A percentile compares a stretch with the other conserved stretches of the same genome.
Evolutionary conservation across 1,139 yeast species (phyloP).

Genomic region (Pichia sp.): DNA sequence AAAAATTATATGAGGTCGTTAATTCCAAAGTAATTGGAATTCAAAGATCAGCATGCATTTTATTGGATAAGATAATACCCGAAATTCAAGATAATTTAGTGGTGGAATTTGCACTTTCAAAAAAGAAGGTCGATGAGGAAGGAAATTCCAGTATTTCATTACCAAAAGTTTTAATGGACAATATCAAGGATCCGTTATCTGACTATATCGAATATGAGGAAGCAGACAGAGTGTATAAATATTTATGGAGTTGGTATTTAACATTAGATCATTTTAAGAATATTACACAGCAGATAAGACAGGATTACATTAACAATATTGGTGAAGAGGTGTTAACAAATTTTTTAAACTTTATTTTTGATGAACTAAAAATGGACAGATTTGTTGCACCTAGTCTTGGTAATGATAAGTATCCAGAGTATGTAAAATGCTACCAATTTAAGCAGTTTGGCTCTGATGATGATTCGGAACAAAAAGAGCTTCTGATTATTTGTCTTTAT

Average conservation of each 20-base stretch:
- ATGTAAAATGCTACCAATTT: conserved; percentile 13
- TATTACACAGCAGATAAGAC: conserved; percentile 57
- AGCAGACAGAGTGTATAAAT: conserved; percentile 31
- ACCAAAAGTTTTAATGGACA: conserved; percentile 30
- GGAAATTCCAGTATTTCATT: conserved; percentile 27
- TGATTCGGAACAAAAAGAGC: conserved; percentile 28
- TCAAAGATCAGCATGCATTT: conserved; percentile 34
- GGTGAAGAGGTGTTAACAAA: conserved; percentile 37
- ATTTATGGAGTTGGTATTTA: conserved; percentile 66
- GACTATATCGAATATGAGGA: conserved; percentile 35
- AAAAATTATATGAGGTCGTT: conserved; percentile 16
- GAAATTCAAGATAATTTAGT: conserved; percentile 48
- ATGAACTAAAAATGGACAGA: conserved; percentile 37
- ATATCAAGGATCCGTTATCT: conserved; percentile 19
- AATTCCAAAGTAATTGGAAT: conserved; percentile 21
- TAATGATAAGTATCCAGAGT: conserved; percentile 1
- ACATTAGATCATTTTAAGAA: conserved; percentile 56
- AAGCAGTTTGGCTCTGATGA: conserved; percentile 13
- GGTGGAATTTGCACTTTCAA: conserved; percentile 50
- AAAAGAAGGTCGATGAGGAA: conserved; percentile 18
- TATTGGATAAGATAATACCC: conserved; percentile 34
- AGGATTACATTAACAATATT: conserved; percentile 51
- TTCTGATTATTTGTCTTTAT: conserved; percentile 47
- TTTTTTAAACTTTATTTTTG: conserved; percentile 43
- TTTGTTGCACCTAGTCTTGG: conserved; percentile 22